Percentiles rank a stretch among this genome's conserved stretches.
These are phyloP conservation scores for Xylogone sp. DNA, from an alignment of 2,329 filamentous ascomycete genomes.

Conservation along the genomic window DNA sequence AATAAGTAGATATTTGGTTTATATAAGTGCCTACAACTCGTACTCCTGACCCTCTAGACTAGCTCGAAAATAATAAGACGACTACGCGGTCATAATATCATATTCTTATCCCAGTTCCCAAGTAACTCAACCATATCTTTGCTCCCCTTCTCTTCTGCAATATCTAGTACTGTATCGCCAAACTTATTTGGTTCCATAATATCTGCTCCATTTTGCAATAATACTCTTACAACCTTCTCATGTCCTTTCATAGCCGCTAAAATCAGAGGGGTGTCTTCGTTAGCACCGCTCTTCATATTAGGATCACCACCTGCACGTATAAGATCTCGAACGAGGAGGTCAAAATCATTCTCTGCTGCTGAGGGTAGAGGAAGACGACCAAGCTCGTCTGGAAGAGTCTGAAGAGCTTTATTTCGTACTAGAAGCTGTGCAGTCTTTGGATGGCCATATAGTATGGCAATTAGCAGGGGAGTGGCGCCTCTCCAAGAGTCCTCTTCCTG, in stretches of 20 bases:
- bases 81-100: too few species aligned
- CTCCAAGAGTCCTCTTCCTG: not conserved
- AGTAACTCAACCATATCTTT: conserved; percentile 8
- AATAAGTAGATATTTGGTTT: too few species aligned
- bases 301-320: conserved; percentile 9
- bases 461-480: conserved; percentile 5
- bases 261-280: conserved; percentile 12
- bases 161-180: conserved; percentile 12
- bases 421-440: conserved; percentile 9
- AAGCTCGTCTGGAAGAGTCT: conserved; percentile 6
- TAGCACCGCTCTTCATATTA: conserved; percentile 9
- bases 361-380: conserved; percentile 8
- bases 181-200: conserved; percentile 6
- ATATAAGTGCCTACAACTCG: too few species aligned
- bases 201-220: conserved; percentile 7
- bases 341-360: conserved; percentile 7
- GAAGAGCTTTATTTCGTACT: conserved; percentile 6
- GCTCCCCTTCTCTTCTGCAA: conserved; percentile 12
- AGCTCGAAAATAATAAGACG: too few species aligned
- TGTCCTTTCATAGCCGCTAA: conserved; percentile 6
- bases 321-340: conserved; percentile 11
- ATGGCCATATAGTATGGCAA: conserved; percentile 6
- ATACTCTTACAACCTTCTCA: conserved; percentile 9
- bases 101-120: too few species aligned
- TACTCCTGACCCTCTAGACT: too few species aligned